These are phyloP conservation scores for Rugonectria rugulosa DNA, from an alignment of 2,329 filamentous ascomycete genomes.

Conservation along the genomic window DNA sequence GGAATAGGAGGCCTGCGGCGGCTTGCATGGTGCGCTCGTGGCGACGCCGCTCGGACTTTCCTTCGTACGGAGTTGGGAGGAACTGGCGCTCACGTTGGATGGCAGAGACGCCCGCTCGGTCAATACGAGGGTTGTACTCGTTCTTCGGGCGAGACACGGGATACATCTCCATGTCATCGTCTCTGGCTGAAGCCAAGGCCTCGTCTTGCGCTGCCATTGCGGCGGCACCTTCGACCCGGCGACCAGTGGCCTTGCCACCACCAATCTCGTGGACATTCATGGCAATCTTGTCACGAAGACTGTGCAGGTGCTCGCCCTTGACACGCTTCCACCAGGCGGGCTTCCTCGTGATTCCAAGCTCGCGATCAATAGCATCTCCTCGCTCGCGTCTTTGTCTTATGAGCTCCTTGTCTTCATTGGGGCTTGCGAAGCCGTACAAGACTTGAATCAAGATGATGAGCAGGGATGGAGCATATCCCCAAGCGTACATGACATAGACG, in stretches of 20 bases:
- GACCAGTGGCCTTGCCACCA: conserved; percentile 54
- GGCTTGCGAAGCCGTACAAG: conserved; percentile 64
- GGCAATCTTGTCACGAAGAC: conserved; percentile 60
- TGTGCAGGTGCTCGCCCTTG: conserved; percentile 52
- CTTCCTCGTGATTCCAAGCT: conserved; percentile 67
- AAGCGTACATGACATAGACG: conserved; percentile 64
- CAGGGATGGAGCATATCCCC: conserved; percentile 67
- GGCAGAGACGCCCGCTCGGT: conserved; percentile 41
- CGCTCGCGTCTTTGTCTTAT: conserved; percentile 68
- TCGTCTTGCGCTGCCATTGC: conserved; percentile 46
- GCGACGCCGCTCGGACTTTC: conserved; percentile 54
- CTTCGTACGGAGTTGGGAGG: conserved; percentile 43
- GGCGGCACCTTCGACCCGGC: conserved; percentile 49
- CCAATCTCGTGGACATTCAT: conserved; percentile 64
- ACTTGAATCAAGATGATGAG: conserved; percentile 64
- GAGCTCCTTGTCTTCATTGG: conserved; percentile 76
- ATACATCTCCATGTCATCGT: conserved; percentile 51
- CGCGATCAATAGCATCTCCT: conserved; percentile 62
- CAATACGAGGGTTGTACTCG: conserved; percentile 40
- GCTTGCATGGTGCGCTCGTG: conserved; percentile 53
- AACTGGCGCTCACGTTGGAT: conserved; percentile 29
- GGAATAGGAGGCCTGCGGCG: conserved; percentile 59
- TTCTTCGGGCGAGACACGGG: conserved; percentile 32
- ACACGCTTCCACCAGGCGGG: conserved; percentile 72
- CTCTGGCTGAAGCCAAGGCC: conserved; percentile 39